Evolutionary conservation across 371 early-diverging fungal species (phyloP).

Genomic region (Blastocladiella emersonii): DNA sequence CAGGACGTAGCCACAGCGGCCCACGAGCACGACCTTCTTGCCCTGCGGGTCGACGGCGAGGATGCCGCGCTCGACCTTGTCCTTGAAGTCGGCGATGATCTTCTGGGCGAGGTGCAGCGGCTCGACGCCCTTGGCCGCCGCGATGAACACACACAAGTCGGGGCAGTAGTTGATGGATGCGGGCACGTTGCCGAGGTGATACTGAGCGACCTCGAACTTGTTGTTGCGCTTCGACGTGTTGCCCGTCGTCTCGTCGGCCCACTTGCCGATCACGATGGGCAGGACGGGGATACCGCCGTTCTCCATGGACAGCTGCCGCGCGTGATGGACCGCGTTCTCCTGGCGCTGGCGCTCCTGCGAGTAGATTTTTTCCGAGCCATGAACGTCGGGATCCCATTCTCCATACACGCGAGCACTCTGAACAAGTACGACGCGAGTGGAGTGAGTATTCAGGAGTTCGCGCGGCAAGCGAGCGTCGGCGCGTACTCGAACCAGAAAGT

Average conservation of each 20-base stretch:
- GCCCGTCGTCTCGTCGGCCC: background rate
- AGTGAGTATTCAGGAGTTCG: no score
- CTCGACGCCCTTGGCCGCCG: background rate
- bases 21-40: background rate
- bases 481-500: no score
- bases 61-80: background rate
- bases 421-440: no score
- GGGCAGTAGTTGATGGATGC: background rate
- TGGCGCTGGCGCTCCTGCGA: no score
- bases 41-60: background rate
- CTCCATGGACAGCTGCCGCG: no score
- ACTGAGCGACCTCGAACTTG: background rate
- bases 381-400: no score
- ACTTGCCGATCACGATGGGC: background rate
- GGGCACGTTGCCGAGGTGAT: background rate
- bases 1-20: background rate
- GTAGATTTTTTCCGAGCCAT: no score
- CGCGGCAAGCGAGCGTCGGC: no score
- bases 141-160: background rate
- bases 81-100: background rate
- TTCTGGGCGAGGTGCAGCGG: background rate
- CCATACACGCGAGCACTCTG: no score
- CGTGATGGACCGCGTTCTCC: no score
- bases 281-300: no score
- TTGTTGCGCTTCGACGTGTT: background rate